Percentiles rank a stretch among this genome's conserved stretches.
phyloP scores from a whole-genome alignment of 2,329 filamentous ascomycete species.

The Blumeriella jaapii region DNA sequence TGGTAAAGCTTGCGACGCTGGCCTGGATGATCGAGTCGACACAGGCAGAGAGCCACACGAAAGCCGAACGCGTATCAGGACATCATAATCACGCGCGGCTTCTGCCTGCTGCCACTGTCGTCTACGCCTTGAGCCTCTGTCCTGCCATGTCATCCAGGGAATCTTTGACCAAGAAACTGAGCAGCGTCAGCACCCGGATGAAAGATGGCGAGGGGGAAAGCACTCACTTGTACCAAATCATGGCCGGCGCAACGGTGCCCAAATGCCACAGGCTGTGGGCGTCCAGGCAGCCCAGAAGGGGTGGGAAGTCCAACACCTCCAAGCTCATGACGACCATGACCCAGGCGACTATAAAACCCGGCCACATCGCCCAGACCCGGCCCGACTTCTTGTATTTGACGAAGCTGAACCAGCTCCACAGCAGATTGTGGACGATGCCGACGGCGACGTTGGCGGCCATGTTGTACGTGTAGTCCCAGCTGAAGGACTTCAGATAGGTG shows the following conservation, averaged over 20 bases:
- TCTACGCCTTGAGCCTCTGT: slow-evolving; percentile 57
- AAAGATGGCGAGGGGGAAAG: neutral
- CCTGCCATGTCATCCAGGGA: slow-evolving; percentile 69
- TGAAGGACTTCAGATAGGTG: slow-evolving; percentile 70
- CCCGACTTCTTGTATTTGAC: slow-evolving; percentile 59
- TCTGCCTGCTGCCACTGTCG: neutral
- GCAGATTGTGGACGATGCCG: slow-evolving; percentile 65
- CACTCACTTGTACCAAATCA: slow-evolving; percentile 91
- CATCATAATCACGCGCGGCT: slow-evolving; percentile 2
- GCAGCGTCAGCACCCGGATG: slow-evolving; percentile 4
- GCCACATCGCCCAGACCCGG: slow-evolving; percentile 76
- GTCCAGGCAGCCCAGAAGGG: slow-evolving; percentile 70
- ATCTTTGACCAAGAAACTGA: slow-evolving; percentile 77
- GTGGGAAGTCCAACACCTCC: slow-evolving; percentile 89
- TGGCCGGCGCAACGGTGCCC: slow-evolving; percentile 76
- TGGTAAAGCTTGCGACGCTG: no score
- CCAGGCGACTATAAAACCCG: slow-evolving; percentile 84
- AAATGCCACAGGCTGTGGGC: slow-evolving; percentile 95
- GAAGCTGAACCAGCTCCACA: slow-evolving; percentile 82
- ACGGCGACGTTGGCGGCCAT: slow-evolving; percentile 87
- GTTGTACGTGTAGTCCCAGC: slow-evolving; percentile 96
- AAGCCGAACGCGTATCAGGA: neutral
- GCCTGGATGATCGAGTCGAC: no score
- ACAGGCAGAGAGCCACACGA: no score
- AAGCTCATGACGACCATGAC: slow-evolving; percentile 88